Evolutionary conservation across 306 rosid species (phyloP), one percentile per base, ranked within the genome.

Genomic region (Amphicarpaea edgeworthii): DNA sequence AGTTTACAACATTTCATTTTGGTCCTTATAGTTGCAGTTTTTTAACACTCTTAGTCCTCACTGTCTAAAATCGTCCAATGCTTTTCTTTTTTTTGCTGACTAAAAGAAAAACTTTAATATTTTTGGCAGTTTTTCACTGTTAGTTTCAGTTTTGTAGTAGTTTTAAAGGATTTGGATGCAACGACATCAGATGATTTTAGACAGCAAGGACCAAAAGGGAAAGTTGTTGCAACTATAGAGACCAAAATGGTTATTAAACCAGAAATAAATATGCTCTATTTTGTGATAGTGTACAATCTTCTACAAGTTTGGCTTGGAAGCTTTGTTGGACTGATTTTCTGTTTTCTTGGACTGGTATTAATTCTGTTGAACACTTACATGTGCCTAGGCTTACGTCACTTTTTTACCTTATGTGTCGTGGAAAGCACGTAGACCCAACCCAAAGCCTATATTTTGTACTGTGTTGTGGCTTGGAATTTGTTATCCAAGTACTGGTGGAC

Each of bases 331-430:
- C 8, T 15, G 20, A 7, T 62, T 50, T 73, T 49, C 42, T 63
- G 32, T 37, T 60, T 75, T 68, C 16, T 63, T 63, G 72, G 64
- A 63, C 19, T 26, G 42, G 63, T 75, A 0, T 51, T 55, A 55
- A 55, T 55, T 55, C 16, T 55, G 16, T 28, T 65, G 45, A 15
- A 16, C 73, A 23, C 45, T 23, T 11, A 6, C 30, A 20, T 30
- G 0, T 51, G 66, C 58, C 70, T 53, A 37, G 12, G n/a, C 11
- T 21, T 41, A n/a, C 19, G 40, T 21, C 3, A 38, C 41, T 28
- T 28, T 59, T 77, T 40, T 34, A 8, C 37, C 37, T 77, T 54
- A 26, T 23, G 17, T 21, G 32, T 28, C 32, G 32, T 28, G 3
- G 51, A 66, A 66, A 65, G 30, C 20, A 21, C 1, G 7, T 28